Percentiles rank a stretch among this genome's conserved stretches.
phyloP scores from a whole-genome alignment of 345 rosid genomes.

The Bruguiera sexangula region DNA sequence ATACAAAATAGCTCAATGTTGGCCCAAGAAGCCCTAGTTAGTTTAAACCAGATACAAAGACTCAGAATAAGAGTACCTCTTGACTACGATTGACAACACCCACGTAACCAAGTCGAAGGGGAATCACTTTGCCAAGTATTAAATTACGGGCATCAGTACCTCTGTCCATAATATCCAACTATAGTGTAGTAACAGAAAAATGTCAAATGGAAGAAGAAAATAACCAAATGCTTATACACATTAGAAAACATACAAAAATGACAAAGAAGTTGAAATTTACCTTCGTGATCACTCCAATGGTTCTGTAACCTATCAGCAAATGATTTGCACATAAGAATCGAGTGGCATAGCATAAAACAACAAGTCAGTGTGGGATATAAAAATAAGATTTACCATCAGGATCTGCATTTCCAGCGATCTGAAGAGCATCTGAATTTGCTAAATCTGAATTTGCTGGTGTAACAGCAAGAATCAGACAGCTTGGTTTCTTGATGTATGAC shows the following conservation, averaged over 20 bases:
- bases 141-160: slow-evolving; percentile 93
- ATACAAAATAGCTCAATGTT: not conserved
- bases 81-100: slow-evolving; percentile 96
- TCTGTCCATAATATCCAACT: slow-evolving; percentile 99
- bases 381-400: slow-evolving; percentile 64
- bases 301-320: slow-evolving; percentile 58
- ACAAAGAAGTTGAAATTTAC: slow-evolving; percentile 28
- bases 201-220: slow-evolving; percentile 5
- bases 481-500: slow-evolving; percentile 82
- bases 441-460: slow-evolving; percentile 91
- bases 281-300: slow-evolving; percentile 93
- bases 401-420: slow-evolving; percentile 88
- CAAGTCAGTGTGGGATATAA: not conserved
- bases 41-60: no score
- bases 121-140: slow-evolving; percentile 86
- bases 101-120: slow-evolving; percentile 89
- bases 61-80: slow-evolving; percentile 50
- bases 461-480: slow-evolving; percentile 85
- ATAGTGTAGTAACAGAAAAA: slow-evolving; percentile 30
- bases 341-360: slow-evolving; percentile 4
- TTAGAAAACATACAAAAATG: not conserved
- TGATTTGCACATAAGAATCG: slow-evolving; percentile 11
- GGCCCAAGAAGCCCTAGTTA: not conserved
- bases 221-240: not conserved
- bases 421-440: slow-evolving; percentile 95